Evolutionary conservation across 805 yeast genomes (phyloP).

Genomic region (Teunomyces aglyptinius): DNA sequence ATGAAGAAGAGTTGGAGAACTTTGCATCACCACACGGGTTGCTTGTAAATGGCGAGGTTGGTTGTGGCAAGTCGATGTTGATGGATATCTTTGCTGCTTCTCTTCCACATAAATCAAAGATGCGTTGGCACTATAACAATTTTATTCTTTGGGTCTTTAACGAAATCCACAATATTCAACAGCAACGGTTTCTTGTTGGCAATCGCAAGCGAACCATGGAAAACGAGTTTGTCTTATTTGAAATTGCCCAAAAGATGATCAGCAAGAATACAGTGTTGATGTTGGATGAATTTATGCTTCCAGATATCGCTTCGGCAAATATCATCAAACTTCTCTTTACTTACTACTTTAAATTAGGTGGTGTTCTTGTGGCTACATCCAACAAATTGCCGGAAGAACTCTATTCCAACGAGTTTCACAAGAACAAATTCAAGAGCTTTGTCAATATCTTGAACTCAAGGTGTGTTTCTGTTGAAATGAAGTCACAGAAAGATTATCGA

Average conservation of each 20-base stretch:
- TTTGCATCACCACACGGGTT: slow-evolving; percentile 65
- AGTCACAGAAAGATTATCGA: slow-evolving; percentile 57
- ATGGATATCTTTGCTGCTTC: slow-evolving; percentile 70
- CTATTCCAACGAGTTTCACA: slow-evolving; percentile 63
- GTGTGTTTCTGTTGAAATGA: slow-evolving; percentile 64
- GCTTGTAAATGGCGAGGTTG: slow-evolving; percentile 63
- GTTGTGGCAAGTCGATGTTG: slow-evolving; percentile 73
- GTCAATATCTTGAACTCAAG: slow-evolving; percentile 54
- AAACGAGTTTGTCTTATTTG: slow-evolving; percentile 63
- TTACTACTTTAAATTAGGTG: slow-evolving; percentile 70
- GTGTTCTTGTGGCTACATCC: slow-evolving; percentile 72
- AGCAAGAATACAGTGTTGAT: slow-evolving; percentile 55
- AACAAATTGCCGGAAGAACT: slow-evolving; percentile 71
- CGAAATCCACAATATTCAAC: slow-evolving; percentile 56
- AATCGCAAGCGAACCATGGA: slow-evolving; percentile 28
- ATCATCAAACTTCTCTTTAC: slow-evolving; percentile 63
- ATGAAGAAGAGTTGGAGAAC: slow-evolving; percentile 57
- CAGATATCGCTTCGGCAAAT: slow-evolving; percentile 73
- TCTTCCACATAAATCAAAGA: slow-evolving; percentile 60
- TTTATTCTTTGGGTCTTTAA: slow-evolving; percentile 67
- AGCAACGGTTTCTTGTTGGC: slow-evolving; percentile 38
- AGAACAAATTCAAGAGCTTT: slow-evolving; percentile 55
- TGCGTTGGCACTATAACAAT: slow-evolving; percentile 69
- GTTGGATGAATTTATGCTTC: slow-evolving; percentile 74
- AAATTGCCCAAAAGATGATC: slow-evolving; percentile 65